Percentiles rank a stretch among this genome's conserved stretches.
These are phyloP conservation scores for Suhomyces faveliae DNA, from an alignment of 805 yeast species.

Conservation along the genomic window DNA sequence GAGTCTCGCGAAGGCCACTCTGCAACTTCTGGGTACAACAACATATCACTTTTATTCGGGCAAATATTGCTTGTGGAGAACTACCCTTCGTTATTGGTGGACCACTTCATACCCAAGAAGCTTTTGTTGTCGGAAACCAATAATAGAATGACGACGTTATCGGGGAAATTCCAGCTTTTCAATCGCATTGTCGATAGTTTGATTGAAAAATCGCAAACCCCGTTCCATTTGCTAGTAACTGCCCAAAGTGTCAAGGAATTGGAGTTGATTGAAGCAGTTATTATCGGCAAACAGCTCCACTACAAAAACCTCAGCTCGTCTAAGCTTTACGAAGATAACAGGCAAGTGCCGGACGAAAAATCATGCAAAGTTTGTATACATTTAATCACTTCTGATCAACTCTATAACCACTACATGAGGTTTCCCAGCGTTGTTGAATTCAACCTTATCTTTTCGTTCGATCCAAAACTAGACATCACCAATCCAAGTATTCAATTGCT, in stretches of 20 bases:
- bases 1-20: background rate
- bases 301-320: slow-evolving; percentile 69
- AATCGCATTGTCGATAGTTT: slow-evolving; percentile 46
- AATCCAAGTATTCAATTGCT: slow-evolving; percentile 39
- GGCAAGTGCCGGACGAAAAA: slow-evolving; percentile 12
- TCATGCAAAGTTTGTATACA: slow-evolving; percentile 15
- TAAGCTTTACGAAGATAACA: slow-evolving; percentile 48
- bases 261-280: slow-evolving; percentile 73
- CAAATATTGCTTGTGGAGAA: slow-evolving; percentile 52
- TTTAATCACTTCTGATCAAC: slow-evolving; percentile 31
- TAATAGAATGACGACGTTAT: slow-evolving; percentile 48
- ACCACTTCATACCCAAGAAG: slow-evolving; percentile 74
- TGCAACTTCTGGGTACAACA: slow-evolving; percentile 18
- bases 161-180: slow-evolving; percentile 59
- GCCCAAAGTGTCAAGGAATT: slow-evolving; percentile 66
- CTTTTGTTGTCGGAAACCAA: slow-evolving; percentile 64
- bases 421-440: slow-evolving; percentile 19
- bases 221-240: slow-evolving; percentile 40
- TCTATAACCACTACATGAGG: slow-evolving; percentile 31
- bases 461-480: slow-evolving; percentile 27
- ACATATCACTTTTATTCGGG: slow-evolving; percentile 42
- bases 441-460: slow-evolving; percentile 38
- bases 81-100: slow-evolving; percentile 72
- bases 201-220: slow-evolving; percentile 13
- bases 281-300: slow-evolving; percentile 67